phyloP scores from a whole-genome alignment of 768 basidiomycete genomes.

The Tulasnella sp. region DNA sequence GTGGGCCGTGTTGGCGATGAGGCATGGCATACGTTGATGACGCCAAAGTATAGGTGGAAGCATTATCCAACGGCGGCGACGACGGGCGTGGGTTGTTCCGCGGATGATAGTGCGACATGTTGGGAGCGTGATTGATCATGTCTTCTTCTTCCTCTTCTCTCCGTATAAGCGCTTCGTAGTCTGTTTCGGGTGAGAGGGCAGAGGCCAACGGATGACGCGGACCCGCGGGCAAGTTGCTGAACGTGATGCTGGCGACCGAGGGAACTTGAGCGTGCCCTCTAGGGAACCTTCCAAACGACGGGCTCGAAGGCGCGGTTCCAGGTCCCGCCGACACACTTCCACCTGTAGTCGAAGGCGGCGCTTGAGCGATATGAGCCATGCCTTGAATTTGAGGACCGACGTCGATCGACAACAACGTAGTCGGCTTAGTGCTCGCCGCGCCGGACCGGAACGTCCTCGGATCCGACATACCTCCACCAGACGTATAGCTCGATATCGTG shows the following conservation, averaged over 20 bases:
- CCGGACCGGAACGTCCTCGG: constrained; percentile 74
- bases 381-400: constrained; percentile 53
- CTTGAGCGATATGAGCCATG: constrained; percentile 89
- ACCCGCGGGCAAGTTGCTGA: constrained; percentile 44
- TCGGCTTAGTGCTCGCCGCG: constrained; percentile 81
- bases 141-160: background rate
- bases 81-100: constrained; percentile 92
- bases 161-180: background rate
- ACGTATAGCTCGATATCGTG: constrained; percentile 58
- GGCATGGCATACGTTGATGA: constrained; percentile 72
- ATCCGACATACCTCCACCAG: constrained; percentile 38
- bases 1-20: constrained; percentile 8
- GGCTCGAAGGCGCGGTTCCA: constrained; percentile 18
- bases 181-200: constrained; percentile 5
- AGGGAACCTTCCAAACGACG: constrained; percentile 11
- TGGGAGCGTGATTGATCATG: constrained; percentile 64
- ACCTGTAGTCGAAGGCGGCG: constrained; percentile 31
- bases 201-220: constrained; percentile 23
- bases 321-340: background rate
- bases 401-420: constrained; percentile 87
- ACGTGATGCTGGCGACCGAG: constrained; percentile 65
- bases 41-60: constrained; percentile 85
- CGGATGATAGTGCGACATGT: constrained; percentile 87
- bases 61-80: constrained; percentile 85
- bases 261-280: constrained; percentile 32